A percentile compares a stretch with the other conserved stretches of the same genome.
Conservation (phyloP, 1,284 basidiomycete species). For the Leccinum variabile region DNA sequence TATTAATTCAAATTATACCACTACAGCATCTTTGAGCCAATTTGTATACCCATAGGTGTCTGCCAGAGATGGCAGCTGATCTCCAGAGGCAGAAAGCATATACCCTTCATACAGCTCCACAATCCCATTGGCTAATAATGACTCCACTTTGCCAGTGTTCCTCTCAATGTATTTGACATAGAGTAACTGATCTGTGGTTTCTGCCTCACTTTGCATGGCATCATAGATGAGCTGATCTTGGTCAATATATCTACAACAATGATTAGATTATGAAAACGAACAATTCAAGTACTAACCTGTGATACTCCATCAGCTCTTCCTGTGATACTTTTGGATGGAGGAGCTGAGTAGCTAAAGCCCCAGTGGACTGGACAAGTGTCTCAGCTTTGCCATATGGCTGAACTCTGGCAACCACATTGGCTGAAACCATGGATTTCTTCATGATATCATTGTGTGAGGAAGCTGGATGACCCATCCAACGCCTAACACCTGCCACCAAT, state of each 20-base stretch:
- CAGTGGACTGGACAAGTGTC: conserved; percentile 58
- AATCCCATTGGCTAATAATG: conserved; percentile 12
- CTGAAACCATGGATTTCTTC: conserved; percentile 34
- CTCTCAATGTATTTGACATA: conserved; percentile 56
- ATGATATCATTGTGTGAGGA: conserved; percentile 32
- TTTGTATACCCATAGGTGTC: conserved; percentile 25
- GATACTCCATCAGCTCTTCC: conserved; percentile 76
- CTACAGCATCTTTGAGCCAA: conserved; percentile 22
- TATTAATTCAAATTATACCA: not conserved
- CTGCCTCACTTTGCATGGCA: conserved; percentile 47
- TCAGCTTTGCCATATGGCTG: conserved; percentile 24
- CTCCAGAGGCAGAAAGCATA: conserved; percentile 17
- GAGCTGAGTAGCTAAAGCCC: conserved; percentile 58
- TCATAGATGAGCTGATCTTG: conserved; percentile 66
- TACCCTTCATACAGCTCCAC: conserved; percentile 27
- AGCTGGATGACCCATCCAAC: conserved; percentile 63
- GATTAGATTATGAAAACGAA: conserved; percentile 3
- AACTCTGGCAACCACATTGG: conserved; percentile 30
- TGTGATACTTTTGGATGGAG: conserved; percentile 67
- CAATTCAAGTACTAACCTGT: conserved; percentile 49
- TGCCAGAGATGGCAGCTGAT: conserved; percentile 2
- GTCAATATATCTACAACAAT: conserved; percentile 60
- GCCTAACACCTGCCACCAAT: conserved; percentile 70
- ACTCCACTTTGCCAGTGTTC: conserved; percentile 22
- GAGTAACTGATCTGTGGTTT: conserved; percentile 55